These are phyloP conservation scores for Nemania sp. DNA, from an alignment of 2,329 filamentous ascomycete genomes.

Conservation along the genomic window DNA sequence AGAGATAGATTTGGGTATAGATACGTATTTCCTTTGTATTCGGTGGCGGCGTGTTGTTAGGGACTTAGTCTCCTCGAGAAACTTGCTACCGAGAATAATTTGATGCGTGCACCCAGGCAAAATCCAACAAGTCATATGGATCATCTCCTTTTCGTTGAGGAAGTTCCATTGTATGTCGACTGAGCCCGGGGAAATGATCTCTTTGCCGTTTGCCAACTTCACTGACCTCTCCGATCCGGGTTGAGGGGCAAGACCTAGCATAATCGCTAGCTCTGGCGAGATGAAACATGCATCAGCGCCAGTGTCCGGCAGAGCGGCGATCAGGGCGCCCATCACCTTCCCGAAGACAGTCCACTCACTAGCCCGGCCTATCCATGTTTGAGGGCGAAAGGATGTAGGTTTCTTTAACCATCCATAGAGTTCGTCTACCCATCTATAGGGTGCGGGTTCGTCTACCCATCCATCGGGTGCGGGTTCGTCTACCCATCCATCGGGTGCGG, in stretches of 20 bases:
- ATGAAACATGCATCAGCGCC: slow-evolving; percentile 19
- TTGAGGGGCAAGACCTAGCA: background rate
- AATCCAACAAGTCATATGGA: slow-evolving; percentile 2
- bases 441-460: too few species aligned
- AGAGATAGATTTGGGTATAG: background rate
- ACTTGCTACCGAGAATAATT: slow-evolving; percentile 15
- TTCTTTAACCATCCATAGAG: too few species aligned
- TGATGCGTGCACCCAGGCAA: slow-evolving; percentile 2
- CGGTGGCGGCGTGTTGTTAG: slow-evolving; percentile 5
- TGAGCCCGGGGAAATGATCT: background rate
- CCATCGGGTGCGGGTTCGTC: too few species aligned
- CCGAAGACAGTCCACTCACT: slow-evolving; percentile 1
- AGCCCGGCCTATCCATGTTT: background rate
- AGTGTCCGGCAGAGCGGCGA: slow-evolving; percentile 7
- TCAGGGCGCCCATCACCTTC: slow-evolving; percentile 1
- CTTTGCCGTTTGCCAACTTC: slow-evolving; percentile 4
- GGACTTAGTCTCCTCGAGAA: slow-evolving; percentile 9
- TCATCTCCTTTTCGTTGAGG: background rate
- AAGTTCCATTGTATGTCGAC: slow-evolving; percentile 13
- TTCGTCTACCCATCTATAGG: too few species aligned
- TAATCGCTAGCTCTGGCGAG: background rate
- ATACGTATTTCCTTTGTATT: slow-evolving; percentile 1
- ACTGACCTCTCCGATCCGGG: background rate
- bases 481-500: too few species aligned
- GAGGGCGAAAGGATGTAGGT: background rate